phyloP scores from a whole-genome alignment of 1,284 basidiomycete genomes.

The Heterobasidion irregulare region DNA sequence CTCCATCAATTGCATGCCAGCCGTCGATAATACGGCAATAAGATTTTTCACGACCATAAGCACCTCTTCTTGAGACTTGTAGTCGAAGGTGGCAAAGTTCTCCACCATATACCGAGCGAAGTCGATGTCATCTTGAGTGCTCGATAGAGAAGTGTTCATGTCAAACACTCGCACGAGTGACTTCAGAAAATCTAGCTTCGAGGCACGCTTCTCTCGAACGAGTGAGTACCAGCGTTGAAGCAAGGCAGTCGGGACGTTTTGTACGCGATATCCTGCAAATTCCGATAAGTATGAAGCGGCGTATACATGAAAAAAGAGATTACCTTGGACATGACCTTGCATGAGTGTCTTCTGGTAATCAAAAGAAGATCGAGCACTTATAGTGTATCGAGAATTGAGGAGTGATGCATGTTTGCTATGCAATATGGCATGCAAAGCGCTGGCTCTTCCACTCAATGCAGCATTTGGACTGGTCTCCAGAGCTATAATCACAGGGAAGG shows the following conservation, averaged over 20 bases:
- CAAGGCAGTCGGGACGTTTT: constrained; percentile 55
- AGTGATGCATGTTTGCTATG: constrained; percentile 88
- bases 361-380: constrained; percentile 75
- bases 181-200: constrained; percentile 82
- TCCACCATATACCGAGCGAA: constrained; percentile 91
- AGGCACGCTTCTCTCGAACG: constrained; percentile 80
- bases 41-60: constrained; percentile 79
- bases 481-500: constrained; percentile 88
- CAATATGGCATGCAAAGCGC: constrained; percentile 72
- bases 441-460: constrained; percentile 66
- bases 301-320: neutral
- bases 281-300: neutral
- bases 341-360: constrained; percentile 70
- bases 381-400: constrained; percentile 77
- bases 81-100: constrained; percentile 87
- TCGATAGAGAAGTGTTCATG: constrained; percentile 38
- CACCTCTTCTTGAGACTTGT: constrained; percentile 91
- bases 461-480: constrained; percentile 77
- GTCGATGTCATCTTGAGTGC: constrained; percentile 66
- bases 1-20: constrained; percentile 76
- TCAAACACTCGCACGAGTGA: constrained; percentile 79
- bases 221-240: constrained; percentile 88
- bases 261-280: constrained; percentile 52
- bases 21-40: constrained; percentile 75
- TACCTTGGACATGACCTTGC: constrained; percentile 41